Evolutionary conservation across 1,284 basidiomycete species (phyloP).

Genomic region (Volvariella surrecta): DNA sequence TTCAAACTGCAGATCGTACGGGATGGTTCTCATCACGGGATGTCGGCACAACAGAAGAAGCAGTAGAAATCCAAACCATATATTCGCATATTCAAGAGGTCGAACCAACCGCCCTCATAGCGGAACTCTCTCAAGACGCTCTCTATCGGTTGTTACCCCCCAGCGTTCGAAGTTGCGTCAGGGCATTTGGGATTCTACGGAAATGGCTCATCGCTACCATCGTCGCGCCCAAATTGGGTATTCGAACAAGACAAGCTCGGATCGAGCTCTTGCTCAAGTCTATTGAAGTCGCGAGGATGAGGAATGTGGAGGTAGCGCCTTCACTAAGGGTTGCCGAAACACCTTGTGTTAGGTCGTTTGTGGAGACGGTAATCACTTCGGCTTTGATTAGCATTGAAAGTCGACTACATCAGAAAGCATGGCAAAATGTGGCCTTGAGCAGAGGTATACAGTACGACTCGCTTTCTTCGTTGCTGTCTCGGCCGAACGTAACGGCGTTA

Average conservation of each 20-base stretch:
- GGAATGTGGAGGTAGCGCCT: slow-evolving; percentile 36
- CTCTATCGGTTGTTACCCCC: slow-evolving; percentile 68
- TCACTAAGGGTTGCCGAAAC: slow-evolving; percentile 28
- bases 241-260: slow-evolving; percentile 53
- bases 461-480: slow-evolving; percentile 44
- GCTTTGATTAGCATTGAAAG: slow-evolving; percentile 70
- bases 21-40: slow-evolving; percentile 69
- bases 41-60: slow-evolving; percentile 38
- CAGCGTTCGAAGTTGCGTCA: slow-evolving; percentile 61
- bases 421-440: slow-evolving; percentile 56
- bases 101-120: slow-evolving; percentile 60
- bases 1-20: slow-evolving; percentile 66
- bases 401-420: slow-evolving; percentile 59
- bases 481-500: slow-evolving; percentile 34
- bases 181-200: slow-evolving; percentile 64
- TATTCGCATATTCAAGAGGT: slow-evolving; percentile 63
- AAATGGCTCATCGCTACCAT: slow-evolving; percentile 71
- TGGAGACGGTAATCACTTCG: slow-evolving; percentile 63
- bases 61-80: slow-evolving; percentile 67
- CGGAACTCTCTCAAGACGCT: slow-evolving; percentile 57
- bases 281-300: slow-evolving; percentile 60
- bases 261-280: slow-evolving; percentile 64
- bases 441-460: slow-evolving; percentile 57
- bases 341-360: slow-evolving; percentile 66
- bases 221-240: slow-evolving; percentile 50